Conservation (phyloP, 768 basidiomycete genomes). For the Naganishia vishniacii region DNA sequence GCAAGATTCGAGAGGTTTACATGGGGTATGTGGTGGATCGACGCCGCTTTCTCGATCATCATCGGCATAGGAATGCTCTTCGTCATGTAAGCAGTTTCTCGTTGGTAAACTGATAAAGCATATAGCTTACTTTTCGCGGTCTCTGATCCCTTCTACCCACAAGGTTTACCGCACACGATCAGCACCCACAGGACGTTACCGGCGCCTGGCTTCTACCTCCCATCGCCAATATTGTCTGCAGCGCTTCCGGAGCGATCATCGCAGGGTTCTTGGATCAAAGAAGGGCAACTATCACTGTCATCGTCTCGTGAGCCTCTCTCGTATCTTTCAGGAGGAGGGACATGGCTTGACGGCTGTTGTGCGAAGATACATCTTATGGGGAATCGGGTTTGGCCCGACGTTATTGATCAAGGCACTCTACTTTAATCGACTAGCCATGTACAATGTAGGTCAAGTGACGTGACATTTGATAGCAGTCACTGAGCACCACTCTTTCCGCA, state of each 20-base stretch:
- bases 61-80: slow-evolving; percentile 63
- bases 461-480: no score
- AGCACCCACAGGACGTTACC: slow-evolving; percentile 58
- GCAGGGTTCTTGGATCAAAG: slow-evolving; percentile 53
- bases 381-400: slow-evolving; percentile 59
- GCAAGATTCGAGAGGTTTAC: slow-evolving; percentile 25
- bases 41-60: slow-evolving; percentile 56
- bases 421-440: slow-evolving; percentile 57
- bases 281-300: slow-evolving; percentile 57
- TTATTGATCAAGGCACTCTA: slow-evolving; percentile 65
- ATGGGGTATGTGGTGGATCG: slow-evolving; percentile 68
- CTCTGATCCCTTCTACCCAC: no score
- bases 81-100: slow-evolving; percentile 65
- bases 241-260: slow-evolving; percentile 63
- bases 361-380: slow-evolving; percentile 49
- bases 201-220: slow-evolving; percentile 69
- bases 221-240: slow-evolving; percentile 65
- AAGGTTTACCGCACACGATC: slow-evolving; percentile 60
- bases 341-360: background rate
- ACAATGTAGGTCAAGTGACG: background rate
- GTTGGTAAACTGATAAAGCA: no score
- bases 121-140: no score
- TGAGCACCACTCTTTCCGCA: background rate
- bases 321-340: background rate
- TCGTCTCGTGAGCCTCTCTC: slow-evolving; percentile 47